Evolutionary conservation across 208 protist species (phyloP), one percentile per base, ranked within the genome.

Genomic region (Strigomonas culicis): DNA sequence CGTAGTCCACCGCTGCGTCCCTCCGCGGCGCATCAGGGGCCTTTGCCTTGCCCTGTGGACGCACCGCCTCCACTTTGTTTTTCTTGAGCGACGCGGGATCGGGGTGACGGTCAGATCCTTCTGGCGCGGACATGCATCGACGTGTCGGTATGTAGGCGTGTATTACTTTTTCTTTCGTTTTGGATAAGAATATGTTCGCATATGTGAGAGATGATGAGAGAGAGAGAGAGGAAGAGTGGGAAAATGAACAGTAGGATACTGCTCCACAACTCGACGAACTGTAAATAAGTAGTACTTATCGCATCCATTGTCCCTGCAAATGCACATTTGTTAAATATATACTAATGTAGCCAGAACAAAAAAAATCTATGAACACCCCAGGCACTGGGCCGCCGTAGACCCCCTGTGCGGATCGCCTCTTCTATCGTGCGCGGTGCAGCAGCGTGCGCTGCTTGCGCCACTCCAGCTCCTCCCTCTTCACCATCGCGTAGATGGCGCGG

Each of bases 401-500:
- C n/a, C 34, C 22, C 3, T 50, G 10, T 30, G 10, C 49, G 21
- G 10, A 27, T 68, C 1, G 4, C 50, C 44, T 1, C 10, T 17
- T 10, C 79, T 61, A 92, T n/a, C 86, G 79, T 11, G 79, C 63
- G 49, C 89, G 79, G 63, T 92, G 77, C 62, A 95, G 71, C 21
- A 92, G 70, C 0, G 86, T 85, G 31, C 89, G 89, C 73, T 96
- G 90, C 72, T 90, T 92, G n/a, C 90, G 79, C 86, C 86, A 96
- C 74, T 92, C 86, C 49, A 96, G 57, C 61, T 96, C 90, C 49
- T 93, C 86, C 1, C 90, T 86, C 62, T 81, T 78, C 67, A 92
- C 77, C 90, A 96, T 96, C n/a, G 86, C 90, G 59, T 82, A 93
- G 46, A 96, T 55, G 4, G 90, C 90, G 21, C 90, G 84, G 28